Conservation (phyloP, 306 rosid genomes). For the Vigna angularis region DNA sequence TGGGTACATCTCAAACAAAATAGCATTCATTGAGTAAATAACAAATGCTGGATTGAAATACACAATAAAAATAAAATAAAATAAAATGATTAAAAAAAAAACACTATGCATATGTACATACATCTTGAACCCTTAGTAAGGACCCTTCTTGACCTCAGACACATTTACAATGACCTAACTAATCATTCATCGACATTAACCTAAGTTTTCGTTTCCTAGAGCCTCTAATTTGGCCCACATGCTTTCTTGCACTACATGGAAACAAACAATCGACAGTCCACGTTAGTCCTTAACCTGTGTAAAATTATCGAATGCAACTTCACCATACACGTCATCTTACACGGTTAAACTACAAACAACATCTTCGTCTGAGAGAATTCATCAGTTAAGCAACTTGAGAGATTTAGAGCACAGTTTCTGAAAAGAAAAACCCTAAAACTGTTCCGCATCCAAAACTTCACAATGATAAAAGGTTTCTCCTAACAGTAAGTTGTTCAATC, state of each 20-base stretch:
- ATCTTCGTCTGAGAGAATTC: not conserved
- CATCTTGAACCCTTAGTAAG: constrained; percentile 4
- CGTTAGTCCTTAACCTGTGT: not conserved
- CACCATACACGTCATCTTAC: not conserved
- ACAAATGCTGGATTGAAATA: too few species aligned
- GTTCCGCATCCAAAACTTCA: not conserved
- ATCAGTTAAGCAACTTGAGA: constrained; percentile 9
- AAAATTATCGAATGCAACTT: not conserved
- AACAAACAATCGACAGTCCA: not conserved
- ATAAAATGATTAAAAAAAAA: too few species aligned
- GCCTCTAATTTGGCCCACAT: not conserved
- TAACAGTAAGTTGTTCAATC: not conserved
- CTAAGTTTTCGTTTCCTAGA: constrained; percentile 16
- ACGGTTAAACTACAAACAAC: constrained; percentile 6
- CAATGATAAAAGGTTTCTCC: not conserved
- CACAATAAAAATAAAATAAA: too few species aligned
- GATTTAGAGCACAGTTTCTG: not conserved
- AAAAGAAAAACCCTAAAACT: constrained; percentile 5
- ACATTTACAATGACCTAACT: constrained; percentile 19
- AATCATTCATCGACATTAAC: not conserved
- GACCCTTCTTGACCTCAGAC: constrained; percentile 1
- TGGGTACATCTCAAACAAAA: constrained; percentile 17
- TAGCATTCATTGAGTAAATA: not conserved
- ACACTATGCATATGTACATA: not conserved
- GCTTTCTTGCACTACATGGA: not conserved